Base-by-base conservation (phyloP, 331 rosid species). In the Ulmus americana region DNA sequence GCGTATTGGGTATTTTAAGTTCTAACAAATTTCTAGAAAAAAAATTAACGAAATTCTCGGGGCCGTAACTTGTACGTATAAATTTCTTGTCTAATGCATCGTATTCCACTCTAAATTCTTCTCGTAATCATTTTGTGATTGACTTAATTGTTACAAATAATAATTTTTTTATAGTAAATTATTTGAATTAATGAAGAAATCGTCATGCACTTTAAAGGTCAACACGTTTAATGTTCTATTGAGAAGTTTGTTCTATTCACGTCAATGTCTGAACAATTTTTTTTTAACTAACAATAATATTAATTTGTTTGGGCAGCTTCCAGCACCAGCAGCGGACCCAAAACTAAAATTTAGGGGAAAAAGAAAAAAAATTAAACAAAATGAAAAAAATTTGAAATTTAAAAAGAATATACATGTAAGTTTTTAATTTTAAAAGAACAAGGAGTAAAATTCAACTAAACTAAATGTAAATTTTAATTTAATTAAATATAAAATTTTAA, bases 81-180 rank as follows among this genome's bases (percentile, higher is more conserved):
- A 48, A 60, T 56, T 64, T 71, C 64, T 70, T 52, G 59, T 18
- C 18, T 38, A 39, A 35, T 75, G 78, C 82, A 76, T 74, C 76
- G 82, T 79, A 63, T 83, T 64, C 84, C 86, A 66, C 83, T 74
- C 59, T 20, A 58, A 83, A 81, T 72, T 71, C 80, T 79, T 70
- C 42, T 35, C 0, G 73, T 70, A 70, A 83, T 83, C 80, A 86
- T 83, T 81, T 68, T 75, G 1, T 35, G 79, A 78, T 83, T 83
- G 92, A 86, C 85, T 63, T 68, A 47, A 71, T 39, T 47, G 52
- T 55, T 40, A 10, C 39, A 11, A 48, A 55, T 9, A 41, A 40
- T 8, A 4, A 6, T 39, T 39, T 65, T 58, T 0, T 69, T 38
- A 28, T 57, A 28, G 2, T 28, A 28, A 28, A 28, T 28, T 28